Conservation (phyloP, 257 asterid genomes). For the Solanum lycopersicoides region DNA sequence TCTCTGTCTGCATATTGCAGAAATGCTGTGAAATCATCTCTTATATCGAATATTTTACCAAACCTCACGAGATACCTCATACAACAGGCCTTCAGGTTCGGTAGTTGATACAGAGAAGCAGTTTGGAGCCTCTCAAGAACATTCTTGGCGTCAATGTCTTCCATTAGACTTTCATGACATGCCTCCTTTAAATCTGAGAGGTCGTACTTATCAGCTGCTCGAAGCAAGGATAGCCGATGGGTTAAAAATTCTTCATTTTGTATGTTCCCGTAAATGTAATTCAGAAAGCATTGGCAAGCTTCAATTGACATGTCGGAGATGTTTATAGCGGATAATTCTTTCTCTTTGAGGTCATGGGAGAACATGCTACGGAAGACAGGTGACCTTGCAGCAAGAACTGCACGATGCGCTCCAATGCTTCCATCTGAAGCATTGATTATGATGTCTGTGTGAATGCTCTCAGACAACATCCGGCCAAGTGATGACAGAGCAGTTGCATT, state of each 20-base stretch:
- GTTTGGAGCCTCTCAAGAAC: conserved; percentile 80
- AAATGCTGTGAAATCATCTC: conserved; percentile 55
- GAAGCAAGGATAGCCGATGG: conserved; percentile 66
- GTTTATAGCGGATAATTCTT: conserved; percentile 54
- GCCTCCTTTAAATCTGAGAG: conserved; percentile 68
- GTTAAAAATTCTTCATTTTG: conserved; percentile 40
- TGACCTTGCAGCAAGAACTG: conserved; percentile 86
- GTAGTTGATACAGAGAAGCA: conserved; percentile 69
- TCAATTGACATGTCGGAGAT: conserved; percentile 83
- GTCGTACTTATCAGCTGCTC: conserved; percentile 82
- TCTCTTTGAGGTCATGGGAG: conserved; percentile 81
- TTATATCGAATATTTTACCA: conserved; percentile 70
- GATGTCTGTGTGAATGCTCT: conserved; percentile 81
- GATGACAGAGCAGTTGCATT: conserved; percentile 51
- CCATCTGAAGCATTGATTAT: conserved; percentile 68
- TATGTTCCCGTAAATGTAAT: conserved; percentile 69
- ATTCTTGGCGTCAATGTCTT: conserved; percentile 63
- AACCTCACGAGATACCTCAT: conserved; percentile 73
- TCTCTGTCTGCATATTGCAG: conserved; percentile 69
- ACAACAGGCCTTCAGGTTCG: conserved; percentile 62
- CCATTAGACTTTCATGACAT: conserved; percentile 70
- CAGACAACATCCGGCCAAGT: conserved; percentile 75
- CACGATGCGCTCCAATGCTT: conserved; percentile 69
- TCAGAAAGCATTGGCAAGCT: conserved; percentile 62
- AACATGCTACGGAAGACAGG: conserved; percentile 94